phyloP scores from a whole-genome alignment of 305 asterid genomes.

The Rubia tinctorum region DNA sequence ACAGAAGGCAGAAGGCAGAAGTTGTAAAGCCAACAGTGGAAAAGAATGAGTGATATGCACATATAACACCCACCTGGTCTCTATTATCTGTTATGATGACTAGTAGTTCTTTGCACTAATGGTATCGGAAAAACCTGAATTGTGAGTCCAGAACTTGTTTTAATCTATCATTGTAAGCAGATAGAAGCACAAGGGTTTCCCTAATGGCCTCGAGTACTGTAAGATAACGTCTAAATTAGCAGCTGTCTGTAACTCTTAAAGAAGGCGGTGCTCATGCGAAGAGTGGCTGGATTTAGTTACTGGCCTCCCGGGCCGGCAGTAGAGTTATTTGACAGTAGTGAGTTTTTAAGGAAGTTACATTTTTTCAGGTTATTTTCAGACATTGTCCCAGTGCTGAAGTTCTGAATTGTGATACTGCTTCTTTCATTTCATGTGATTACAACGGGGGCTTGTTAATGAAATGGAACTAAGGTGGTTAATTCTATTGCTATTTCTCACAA shows the following conservation, averaged over 20 bases:
- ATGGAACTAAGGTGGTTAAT: no score
- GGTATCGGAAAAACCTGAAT: neutral
- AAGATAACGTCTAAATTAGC: neutral
- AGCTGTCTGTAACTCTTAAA: neutral
- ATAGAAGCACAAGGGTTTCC: neutral
- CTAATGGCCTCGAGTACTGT: neutral
- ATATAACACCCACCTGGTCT: neutral
- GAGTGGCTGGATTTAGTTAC: neutral
- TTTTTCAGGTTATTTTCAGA: no score
- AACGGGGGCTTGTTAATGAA: no score
- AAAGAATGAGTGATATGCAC: neutral
- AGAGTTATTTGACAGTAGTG: no score
- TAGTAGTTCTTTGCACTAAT: neutral
- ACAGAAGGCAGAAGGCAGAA: no score
- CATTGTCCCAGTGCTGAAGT: no score
- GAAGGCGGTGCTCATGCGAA: neutral
- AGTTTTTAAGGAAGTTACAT: no score
- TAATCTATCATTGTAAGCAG: neutral
- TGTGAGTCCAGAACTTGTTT: neutral
- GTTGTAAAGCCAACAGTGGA: neutral
- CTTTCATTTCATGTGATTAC: no score
- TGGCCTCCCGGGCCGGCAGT: neutral
- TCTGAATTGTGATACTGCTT: no score
- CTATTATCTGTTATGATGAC: neutral
- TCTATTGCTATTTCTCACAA: no score